Conservation (phyloP, 2,329 filamentous ascomycete genomes). For the Hypoxylon sp. region DNA sequence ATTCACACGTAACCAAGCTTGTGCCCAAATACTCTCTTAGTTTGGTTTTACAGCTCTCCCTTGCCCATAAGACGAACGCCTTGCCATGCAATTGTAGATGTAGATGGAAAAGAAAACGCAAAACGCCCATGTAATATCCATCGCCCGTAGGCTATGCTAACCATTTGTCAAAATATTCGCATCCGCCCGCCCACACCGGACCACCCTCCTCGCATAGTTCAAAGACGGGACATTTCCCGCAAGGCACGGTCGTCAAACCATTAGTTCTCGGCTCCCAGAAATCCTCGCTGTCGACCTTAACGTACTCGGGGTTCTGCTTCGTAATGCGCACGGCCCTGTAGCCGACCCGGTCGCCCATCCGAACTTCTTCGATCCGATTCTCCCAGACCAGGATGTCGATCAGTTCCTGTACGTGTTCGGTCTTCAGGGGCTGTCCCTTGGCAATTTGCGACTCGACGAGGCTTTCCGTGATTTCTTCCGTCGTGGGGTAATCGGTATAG, state of each 20-base stretch:
- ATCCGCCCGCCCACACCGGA: conserved; percentile 88
- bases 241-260: conserved; percentile 88
- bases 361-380: conserved; percentile 78
- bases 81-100: conserved; percentile 34
- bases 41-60: background rate
- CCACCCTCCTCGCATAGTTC: conserved; percentile 92
- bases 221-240: conserved; percentile 92
- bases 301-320: conserved; percentile 53
- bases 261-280: conserved; percentile 65
- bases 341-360: conserved; percentile 60
- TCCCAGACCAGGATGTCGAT: conserved; percentile 92
- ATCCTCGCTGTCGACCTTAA: conserved; percentile 47
- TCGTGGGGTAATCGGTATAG: conserved; percentile 83
- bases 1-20: background rate
- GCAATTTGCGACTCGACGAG: conserved; percentile 77
- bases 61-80: conserved; percentile 38
- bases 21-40: too few relatives aligned
- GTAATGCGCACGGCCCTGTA: conserved; percentile 66
- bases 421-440: conserved; percentile 75
- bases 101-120: conserved; percentile 1
- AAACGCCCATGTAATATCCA: background rate
- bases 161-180: conserved; percentile 93
- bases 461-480: conserved; percentile 79
- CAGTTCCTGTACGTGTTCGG: conserved; percentile 84
- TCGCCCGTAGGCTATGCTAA: conserved; percentile 57